Conservation (phyloP, 177 flowering plant genomes). For the Vitis hybrid region DNA sequence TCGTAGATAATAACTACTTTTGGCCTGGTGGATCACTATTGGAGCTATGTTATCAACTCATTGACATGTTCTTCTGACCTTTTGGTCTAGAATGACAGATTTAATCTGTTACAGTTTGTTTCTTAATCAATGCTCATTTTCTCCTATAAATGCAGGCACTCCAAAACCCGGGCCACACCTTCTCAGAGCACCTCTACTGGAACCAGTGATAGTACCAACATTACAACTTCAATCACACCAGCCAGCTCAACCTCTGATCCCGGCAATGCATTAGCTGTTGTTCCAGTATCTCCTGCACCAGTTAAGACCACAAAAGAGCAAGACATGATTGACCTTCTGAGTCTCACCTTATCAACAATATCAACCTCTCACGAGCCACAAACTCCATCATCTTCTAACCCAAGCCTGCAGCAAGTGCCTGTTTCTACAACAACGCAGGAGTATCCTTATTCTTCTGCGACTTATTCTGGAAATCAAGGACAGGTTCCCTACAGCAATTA, state of each 20-base stretch:
- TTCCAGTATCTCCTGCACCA: constrained; percentile 49
- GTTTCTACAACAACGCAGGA: constrained; percentile 36
- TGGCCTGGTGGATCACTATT: neutral
- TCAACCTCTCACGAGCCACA: constrained; percentile 33
- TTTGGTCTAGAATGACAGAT: neutral
- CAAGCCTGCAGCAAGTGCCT: constrained; percentile 35
- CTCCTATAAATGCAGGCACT: constrained; percentile 52
- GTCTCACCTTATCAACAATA: constrained; percentile 64
- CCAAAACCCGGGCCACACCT: constrained; percentile 35
- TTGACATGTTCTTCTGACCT: neutral
- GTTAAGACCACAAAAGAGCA: constrained; percentile 65
- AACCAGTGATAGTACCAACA: constrained; percentile 14
- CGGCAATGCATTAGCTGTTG: constrained; percentile 55
- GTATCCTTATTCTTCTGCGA: constrained; percentile 28
- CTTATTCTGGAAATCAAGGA: constrained; percentile 37
- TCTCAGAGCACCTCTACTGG: constrained; percentile 31
- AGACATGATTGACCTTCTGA: constrained; percentile 82
- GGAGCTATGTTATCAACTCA: neutral
- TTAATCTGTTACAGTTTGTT: neutral
- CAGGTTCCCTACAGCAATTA: constrained; percentile 51
- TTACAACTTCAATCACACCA: constrained; percentile 17
- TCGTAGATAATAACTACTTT: neutral
- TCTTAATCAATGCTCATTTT: neutral
- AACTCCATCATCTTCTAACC: constrained; percentile 33
- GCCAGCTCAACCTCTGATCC: constrained; percentile 19